Evolutionary conservation across 345 rosid species (phyloP).

Genomic region (Sapria himalayana): DNA sequence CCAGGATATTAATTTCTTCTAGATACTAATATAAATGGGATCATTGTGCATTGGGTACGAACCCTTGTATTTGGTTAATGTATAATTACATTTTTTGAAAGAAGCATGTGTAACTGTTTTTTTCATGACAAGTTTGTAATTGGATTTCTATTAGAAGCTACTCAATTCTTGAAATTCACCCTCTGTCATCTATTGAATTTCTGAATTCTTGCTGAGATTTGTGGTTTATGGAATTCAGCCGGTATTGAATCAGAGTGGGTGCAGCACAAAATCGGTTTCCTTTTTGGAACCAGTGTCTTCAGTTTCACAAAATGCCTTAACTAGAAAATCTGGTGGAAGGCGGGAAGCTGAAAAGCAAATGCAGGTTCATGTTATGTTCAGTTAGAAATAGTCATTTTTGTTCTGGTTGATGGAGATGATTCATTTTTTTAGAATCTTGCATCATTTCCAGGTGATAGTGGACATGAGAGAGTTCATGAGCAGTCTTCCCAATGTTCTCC

Average conservation of each 20-base stretch:
- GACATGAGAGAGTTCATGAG: slow-evolving; percentile 99
- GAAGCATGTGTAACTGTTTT: no score
- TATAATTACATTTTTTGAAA: no score
- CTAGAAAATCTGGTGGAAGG: slow-evolving; percentile 93
- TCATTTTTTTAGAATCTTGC: slow-evolving; percentile 1
- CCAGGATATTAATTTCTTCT: no score
- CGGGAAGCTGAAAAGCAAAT: slow-evolving; percentile 72
- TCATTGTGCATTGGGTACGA: no score
- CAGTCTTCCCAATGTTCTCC: slow-evolving; percentile 95
- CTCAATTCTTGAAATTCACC: no score
- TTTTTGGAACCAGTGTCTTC: slow-evolving; percentile 35
- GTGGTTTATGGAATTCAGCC: slow-evolving; percentile 3
- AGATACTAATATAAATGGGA: no score
- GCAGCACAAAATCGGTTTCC: slow-evolving; percentile 33
- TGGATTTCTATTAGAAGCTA: no score
- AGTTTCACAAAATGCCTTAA: slow-evolving; percentile 54
- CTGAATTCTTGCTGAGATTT: no score
- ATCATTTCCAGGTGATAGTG: slow-evolving; percentile 52
- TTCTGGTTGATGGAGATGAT: not conserved
- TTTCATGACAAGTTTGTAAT: no score
- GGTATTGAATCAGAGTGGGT: slow-evolving; percentile 35
- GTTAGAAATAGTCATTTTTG: slow-evolving; percentile 4
- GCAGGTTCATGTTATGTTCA: slow-evolving; percentile 29
- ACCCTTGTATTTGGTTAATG: no score
- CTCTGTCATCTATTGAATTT: not conserved